Conservation (phyloP, 257 asterid species). For the Capsicum pubescens region DNA sequence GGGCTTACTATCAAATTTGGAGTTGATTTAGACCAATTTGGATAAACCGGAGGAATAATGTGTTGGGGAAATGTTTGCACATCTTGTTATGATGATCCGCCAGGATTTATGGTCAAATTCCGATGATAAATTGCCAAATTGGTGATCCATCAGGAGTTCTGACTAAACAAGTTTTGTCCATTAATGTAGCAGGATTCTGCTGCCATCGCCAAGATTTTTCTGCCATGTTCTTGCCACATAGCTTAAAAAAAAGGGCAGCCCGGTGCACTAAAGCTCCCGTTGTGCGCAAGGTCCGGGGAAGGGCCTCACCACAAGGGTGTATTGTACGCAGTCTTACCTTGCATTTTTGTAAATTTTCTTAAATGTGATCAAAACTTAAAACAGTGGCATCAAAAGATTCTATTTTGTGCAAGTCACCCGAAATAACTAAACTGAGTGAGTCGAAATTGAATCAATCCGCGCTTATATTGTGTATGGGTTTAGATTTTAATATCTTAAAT, state of each 20-base stretch:
- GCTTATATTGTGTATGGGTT: neutral
- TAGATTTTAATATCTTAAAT: neutral
- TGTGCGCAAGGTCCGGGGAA: too few species aligned
- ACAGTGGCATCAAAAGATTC: neutral
- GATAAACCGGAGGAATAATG: neutral
- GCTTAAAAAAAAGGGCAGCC: too few species aligned
- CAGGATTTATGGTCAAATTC: neutral
- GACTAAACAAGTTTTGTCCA: conserved; percentile 7
- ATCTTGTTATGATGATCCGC: neutral
- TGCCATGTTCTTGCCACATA: neutral
- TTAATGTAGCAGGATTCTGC: neutral
- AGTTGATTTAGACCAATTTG: neutral
- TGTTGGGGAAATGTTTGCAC: neutral
- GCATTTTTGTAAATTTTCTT: neutral
- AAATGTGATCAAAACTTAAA: conserved; percentile 1
- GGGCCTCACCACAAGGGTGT: too few species aligned
- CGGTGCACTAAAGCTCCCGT: too few species aligned
- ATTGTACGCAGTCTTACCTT: too few species aligned
- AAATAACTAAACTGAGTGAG: neutral
- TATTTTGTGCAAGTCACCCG: neutral
- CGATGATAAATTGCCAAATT: too few species aligned
- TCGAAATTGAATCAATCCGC: neutral
- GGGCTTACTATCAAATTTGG: neutral
- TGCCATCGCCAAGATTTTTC: neutral
- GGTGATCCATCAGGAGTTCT: neutral